Conservation (phyloP, 192 early-diverging fungal species). For the Coemansia sp. region DNA sequence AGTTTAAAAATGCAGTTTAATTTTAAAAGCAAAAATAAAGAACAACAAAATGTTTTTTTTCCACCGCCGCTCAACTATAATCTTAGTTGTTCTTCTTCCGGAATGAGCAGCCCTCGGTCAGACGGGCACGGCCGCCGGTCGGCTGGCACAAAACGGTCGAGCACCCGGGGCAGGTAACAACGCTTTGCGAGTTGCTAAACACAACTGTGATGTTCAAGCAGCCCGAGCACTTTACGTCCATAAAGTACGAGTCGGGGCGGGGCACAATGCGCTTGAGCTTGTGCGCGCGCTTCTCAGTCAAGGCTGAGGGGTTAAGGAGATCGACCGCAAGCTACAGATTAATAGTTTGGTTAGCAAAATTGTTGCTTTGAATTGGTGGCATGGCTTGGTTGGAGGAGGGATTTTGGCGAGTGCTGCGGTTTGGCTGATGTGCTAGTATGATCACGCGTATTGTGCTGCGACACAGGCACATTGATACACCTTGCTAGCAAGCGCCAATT, state of each 20-base stretch:
- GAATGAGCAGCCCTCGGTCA: constrained; percentile 92
- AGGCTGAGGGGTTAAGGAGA: constrained; percentile 86
- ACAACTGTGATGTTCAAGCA: constrained; percentile 98
- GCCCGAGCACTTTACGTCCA: constrained; percentile 97
- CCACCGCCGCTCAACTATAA: too few relatives aligned
- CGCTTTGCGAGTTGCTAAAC: constrained; percentile 99
- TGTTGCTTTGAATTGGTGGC: too few relatives aligned
- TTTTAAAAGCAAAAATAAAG: too few relatives aligned
- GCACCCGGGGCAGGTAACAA: constrained; percentile 94
- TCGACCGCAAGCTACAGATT: constrained; percentile 80
- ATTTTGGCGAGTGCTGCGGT: too few relatives aligned
- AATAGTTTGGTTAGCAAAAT: background rate
- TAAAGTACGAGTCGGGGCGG: constrained; percentile 97
- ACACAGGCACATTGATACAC: too few relatives aligned
- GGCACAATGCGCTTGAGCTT: constrained; percentile 97
- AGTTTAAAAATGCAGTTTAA: too few relatives aligned
- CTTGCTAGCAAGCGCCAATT: too few relatives aligned
- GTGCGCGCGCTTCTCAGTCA: constrained; percentile 77
- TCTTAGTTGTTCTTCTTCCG: constrained; percentile 74
- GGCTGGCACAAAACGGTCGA: constrained; percentile 98
- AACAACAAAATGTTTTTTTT: too few relatives aligned
- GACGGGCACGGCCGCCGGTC: constrained; percentile 96
- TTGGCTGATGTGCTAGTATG: too few relatives aligned
- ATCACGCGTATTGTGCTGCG: too few relatives aligned
- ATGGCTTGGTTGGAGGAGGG: too few relatives aligned